Evolutionary conservation across 2,329 filamentous ascomycete genomes (phyloP).

Genomic region (Dendrostoma leiphaemia): DNA sequence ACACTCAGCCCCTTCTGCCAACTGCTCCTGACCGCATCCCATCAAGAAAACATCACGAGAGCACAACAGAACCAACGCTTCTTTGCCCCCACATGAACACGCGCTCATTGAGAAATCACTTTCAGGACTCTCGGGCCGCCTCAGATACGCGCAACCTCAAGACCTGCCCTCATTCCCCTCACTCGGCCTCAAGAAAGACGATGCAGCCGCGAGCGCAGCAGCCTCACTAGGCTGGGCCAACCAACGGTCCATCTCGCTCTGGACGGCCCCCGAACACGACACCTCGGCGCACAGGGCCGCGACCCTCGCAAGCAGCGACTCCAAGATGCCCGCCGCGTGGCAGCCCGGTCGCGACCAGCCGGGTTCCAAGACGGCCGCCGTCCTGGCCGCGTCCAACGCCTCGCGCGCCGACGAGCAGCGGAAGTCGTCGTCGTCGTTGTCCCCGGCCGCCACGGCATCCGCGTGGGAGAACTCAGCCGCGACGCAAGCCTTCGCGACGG

Average conservation of each 20-base stretch:
- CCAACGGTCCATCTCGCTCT: conserved; percentile 56
- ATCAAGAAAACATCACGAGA: too few species aligned
- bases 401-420: conserved; percentile 41
- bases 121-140: conserved; percentile 36
- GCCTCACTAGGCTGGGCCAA: conserved; percentile 66
- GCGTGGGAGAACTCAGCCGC: conserved; percentile 67
- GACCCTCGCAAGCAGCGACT: conserved; percentile 29
- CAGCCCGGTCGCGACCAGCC: conserved; percentile 54
- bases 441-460: too few species aligned
- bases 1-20: not conserved
- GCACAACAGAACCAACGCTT: too few species aligned
- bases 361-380: conserved; percentile 42
- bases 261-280: conserved; percentile 64
- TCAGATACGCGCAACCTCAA: conserved; percentile 70
- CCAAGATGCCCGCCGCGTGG: conserved; percentile 42
- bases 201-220: conserved; percentile 69
- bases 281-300: conserved; percentile 46
- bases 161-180: conserved; percentile 76
- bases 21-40: conserved; percentile 12
- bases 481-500: conserved; percentile 42
- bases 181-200: conserved; percentile 54
- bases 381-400: conserved; percentile 44
- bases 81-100: not conserved
- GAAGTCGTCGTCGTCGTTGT: conserved; percentile 17
- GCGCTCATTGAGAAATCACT: not conserved